These are phyloP conservation scores for Podospora tetraspora DNA, from an alignment of 495 filamentous ascomycete species.

Conservation along the genomic window DNA sequence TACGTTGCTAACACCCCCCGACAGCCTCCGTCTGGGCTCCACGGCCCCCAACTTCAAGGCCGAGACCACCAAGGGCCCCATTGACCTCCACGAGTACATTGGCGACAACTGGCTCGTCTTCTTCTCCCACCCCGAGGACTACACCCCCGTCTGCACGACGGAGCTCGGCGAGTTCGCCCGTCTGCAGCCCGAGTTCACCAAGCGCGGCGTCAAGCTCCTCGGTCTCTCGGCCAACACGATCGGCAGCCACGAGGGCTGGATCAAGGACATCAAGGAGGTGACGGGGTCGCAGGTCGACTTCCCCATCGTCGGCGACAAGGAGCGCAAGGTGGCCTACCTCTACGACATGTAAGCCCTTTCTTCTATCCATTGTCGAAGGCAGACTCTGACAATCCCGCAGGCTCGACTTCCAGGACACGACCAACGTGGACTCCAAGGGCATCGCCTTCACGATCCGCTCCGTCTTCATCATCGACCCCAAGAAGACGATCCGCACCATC, in stretches of 20 bases:
- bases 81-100: conserved; percentile 97
- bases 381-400: conserved; percentile 33
- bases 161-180: conserved; percentile 96
- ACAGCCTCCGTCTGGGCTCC: conserved; percentile 79
- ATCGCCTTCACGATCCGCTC: conserved; percentile 98
- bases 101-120: conserved; percentile 91
- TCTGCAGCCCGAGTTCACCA: conserved; percentile 92
- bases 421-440: conserved; percentile 91
- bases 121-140: conserved; percentile 96
- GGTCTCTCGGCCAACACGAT: conserved; percentile 83
- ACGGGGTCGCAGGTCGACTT: conserved; percentile 74
- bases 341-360: conserved; percentile 81
- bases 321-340: conserved; percentile 80
- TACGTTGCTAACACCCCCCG: not conserved
- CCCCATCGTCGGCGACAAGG: conserved; percentile 97
- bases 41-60: conserved; percentile 91
- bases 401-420: conserved; percentile 71
- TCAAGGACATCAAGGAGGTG: conserved; percentile 95
- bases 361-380: not conserved
- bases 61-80: conserved; percentile 82
- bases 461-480: conserved; percentile 98
- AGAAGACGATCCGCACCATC: conserved; percentile 95
- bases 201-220: conserved; percentile 91
- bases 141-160: conserved; percentile 94
- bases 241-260: conserved; percentile 66